Evolutionary conservation across 179 eudicot genomes (phyloP).

Genomic region (Nepenthes alata): DNA sequence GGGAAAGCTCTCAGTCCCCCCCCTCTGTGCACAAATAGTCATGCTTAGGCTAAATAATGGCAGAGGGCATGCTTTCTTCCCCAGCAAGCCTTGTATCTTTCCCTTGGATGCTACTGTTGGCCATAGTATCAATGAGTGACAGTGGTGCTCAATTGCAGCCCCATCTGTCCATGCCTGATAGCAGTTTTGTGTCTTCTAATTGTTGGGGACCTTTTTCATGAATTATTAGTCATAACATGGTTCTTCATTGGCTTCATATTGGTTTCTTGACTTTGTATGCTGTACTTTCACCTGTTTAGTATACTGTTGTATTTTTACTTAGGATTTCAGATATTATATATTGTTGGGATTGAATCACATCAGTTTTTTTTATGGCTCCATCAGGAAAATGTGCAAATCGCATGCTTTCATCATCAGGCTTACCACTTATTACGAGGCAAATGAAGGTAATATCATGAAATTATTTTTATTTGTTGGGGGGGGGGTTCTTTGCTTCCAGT

Average conservation of each 20-base stretch:
- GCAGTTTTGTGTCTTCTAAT: background rate
- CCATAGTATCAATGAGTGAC: no score
- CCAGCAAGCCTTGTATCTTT: no score
- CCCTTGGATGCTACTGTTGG: no score
- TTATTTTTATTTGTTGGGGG: background rate
- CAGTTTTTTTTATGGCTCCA: background rate
- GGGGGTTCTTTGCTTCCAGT: background rate
- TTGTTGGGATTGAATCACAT: constrained; percentile 4
- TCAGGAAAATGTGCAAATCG: constrained; percentile 97
- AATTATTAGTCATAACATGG: background rate
- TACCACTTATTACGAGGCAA: constrained; percentile 86
- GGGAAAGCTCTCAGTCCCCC: no score
- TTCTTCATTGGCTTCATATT: background rate
- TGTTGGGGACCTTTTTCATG: background rate
- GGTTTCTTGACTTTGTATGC: background rate
- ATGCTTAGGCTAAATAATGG: no score
- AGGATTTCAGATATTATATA: background rate
- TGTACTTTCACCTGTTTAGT: background rate
- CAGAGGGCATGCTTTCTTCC: no score
- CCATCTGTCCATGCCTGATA: background rate
- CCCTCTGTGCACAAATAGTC: no score
- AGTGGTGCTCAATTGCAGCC: no score
- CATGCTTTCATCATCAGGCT: constrained; percentile 77
- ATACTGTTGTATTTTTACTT: background rate
- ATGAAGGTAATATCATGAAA: constrained; percentile 59